Evolutionary conservation across 495 filamentous ascomycete species (phyloP), one percentile per base, ranked within the genome.

Genomic region (Podospora australis): DNA sequence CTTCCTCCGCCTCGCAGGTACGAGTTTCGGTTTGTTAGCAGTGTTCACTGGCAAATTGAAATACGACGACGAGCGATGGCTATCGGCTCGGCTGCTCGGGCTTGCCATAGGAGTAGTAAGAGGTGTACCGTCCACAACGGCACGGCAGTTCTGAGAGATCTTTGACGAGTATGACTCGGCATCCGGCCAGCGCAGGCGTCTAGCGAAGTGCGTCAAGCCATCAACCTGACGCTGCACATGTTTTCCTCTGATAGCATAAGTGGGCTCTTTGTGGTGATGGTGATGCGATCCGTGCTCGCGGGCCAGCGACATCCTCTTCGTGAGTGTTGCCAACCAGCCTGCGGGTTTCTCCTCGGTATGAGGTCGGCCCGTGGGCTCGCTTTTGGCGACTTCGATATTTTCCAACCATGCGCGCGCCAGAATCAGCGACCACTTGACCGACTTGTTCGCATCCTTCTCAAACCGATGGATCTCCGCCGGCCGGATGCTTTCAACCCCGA

Each of bases 351-450:
- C 57, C 30, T 58, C 46, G 22, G 35, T 36, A 52, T 54, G 13
- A 48, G 45, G 29, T 47, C 4, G 57, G 39, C 51, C 57, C n/a
- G 64, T 68, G 34, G 59, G 62, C 55, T 70, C 79, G 11, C 66
- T 70, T 53, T 63, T 73, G 30, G 57, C 65, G 13, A 76, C 58
- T 6, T 67, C 68, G 19, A 95, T 81, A 59, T 86, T 88, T 52
- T 90, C 84, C 11, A 91, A 71, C 70, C 88, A 90, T 2, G 79
- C 71, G 13, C 84, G 78, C 25, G 85, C 87, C 25, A 88, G 73
- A 14, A 90, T 67, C 24, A 95, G 62, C 53, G 89, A 87, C 88
- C 88, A 95, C 54, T 83, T 80, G 11, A 89, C 78, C 50, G 86
- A 86, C 13, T 70, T 68, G 23, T 78, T 83, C 17, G 81, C 77